These are phyloP conservation scores for Chlamydomonas sp. DNA, from an alignment of 139 green algal genomes.

Conservation along the genomic window DNA sequence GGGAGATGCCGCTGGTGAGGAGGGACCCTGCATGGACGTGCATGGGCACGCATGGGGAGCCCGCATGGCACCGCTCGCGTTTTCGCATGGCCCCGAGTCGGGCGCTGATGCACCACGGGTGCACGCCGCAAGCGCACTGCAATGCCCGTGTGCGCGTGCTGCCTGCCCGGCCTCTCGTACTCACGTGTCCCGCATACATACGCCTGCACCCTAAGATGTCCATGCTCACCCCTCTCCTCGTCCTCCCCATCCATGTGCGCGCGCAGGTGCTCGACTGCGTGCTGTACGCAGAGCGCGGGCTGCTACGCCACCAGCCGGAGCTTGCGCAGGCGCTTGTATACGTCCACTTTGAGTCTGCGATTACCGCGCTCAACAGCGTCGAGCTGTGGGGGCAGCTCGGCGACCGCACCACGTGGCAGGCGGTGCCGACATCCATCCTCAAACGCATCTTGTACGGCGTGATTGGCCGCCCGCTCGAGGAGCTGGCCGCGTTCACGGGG, in stretches of 20 bases:
- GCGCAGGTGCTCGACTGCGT: constrained; percentile 73
- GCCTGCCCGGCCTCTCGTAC: no score
- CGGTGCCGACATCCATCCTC: constrained; percentile 38
- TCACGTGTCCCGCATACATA: no score
- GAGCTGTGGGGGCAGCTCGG: constrained; percentile 63
- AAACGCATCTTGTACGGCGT: constrained; percentile 35
- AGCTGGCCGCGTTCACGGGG: no score
- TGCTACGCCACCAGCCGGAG: constrained; percentile 40
- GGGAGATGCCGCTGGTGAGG: constrained; percentile 82
- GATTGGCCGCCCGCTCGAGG: constrained; percentile 16
- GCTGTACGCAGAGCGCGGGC: constrained; percentile 53
- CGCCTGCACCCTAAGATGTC: no score
- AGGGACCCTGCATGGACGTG: no score
- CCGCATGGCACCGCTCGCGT: no score
- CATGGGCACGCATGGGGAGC: no score
- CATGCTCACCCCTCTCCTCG: neutral
- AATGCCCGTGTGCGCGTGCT: no score
- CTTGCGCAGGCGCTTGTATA: constrained; percentile 52
- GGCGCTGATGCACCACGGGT: no score
- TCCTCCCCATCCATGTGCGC: neutral
- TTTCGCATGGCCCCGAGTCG: no score
- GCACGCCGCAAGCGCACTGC: no score
- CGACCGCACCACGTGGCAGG: constrained; percentile 47
- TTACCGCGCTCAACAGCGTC: constrained; percentile 46
- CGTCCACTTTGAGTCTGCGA: constrained; percentile 69